These are phyloP conservation scores for Sanghuangporus baumii DNA, from an alignment of 1,284 basidiomycete species.

Conservation along the genomic window DNA sequence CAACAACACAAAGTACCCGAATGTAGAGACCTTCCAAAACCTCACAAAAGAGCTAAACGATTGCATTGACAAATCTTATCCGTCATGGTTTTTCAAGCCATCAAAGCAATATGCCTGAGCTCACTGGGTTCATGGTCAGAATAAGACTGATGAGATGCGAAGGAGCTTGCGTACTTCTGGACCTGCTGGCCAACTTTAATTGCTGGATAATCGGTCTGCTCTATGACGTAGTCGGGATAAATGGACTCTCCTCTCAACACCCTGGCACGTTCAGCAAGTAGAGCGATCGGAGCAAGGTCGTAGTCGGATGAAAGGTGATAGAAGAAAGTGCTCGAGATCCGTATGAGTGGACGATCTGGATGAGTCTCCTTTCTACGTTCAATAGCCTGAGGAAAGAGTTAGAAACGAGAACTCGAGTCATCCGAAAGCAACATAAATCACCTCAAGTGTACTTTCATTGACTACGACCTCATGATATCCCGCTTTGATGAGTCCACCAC, in stretches of 20 bases:
- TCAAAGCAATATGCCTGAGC: slow-evolving; percentile 75
- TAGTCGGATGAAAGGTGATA: slow-evolving; percentile 88
- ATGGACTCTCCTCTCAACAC: slow-evolving; percentile 33
- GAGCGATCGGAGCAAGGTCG: slow-evolving; percentile 59
- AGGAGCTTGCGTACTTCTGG: slow-evolving; percentile 52
- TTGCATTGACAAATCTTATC: neutral
- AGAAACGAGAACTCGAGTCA: neutral
- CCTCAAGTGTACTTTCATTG: slow-evolving; percentile 70
- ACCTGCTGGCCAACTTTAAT: slow-evolving; percentile 88
- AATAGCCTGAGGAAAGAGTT: slow-evolving; percentile 48
- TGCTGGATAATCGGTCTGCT: slow-evolving; percentile 50
- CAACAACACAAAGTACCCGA: neutral
- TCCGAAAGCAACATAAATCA: slow-evolving; percentile 28
- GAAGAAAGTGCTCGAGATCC: slow-evolving; percentile 93
- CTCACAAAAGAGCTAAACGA: neutral
- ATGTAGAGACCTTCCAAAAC: neutral
- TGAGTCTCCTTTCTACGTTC: slow-evolving; percentile 49
- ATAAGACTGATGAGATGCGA: neutral
- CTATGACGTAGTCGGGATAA: slow-evolving; percentile 36
- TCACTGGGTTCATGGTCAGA: slow-evolving; percentile 45
- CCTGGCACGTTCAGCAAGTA: slow-evolving; percentile 42
- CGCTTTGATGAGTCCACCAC: slow-evolving; percentile 84
- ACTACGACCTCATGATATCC: slow-evolving; percentile 91
- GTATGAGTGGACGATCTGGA: slow-evolving; percentile 77
- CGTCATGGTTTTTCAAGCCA: slow-evolving; percentile 41